Percentiles rank a stretch among this genome's conserved stretches.
phyloP scores from a whole-genome alignment of 1,284 basidiomycete species.

The Pseudozyma sp. region DNA sequence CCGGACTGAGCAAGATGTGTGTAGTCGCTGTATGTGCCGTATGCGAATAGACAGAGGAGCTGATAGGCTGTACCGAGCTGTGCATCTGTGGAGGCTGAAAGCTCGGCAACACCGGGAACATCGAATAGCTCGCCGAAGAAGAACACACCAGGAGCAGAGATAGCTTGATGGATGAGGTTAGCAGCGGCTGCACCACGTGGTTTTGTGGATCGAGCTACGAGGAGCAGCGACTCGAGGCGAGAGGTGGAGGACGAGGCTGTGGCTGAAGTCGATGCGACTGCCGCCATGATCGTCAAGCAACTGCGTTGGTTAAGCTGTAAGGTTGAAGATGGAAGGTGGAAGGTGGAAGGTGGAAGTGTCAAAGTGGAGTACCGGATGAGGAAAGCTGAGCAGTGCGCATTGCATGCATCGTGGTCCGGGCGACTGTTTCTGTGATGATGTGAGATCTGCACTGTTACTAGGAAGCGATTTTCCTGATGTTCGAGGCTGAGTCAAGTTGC shows the following conservation, averaged over 20 bases:
- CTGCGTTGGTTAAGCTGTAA: background rate
- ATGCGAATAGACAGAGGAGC: constrained; percentile 86
- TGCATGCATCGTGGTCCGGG: too few relatives aligned
- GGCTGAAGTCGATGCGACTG: constrained; percentile 22
- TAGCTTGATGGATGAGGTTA: constrained; percentile 86
- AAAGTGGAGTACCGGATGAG: constrained; percentile 10
- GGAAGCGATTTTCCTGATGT: too few relatives aligned
- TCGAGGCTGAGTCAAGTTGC: constrained; percentile 23
- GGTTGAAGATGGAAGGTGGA: background rate
- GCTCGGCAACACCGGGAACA: constrained; percentile 80
- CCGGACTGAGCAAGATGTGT: background rate
- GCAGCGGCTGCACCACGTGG: constrained; percentile 90
- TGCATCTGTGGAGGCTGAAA: constrained; percentile 43
- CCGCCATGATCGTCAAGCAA: constrained; percentile 19
- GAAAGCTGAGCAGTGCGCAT: too few relatives aligned
- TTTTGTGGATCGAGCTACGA: constrained; percentile 80
- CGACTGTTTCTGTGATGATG: background rate
- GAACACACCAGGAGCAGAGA: constrained; percentile 86
- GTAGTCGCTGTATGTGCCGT: constrained; percentile 81
- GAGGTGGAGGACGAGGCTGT: constrained; percentile 23
- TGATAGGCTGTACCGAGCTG: constrained; percentile 31
- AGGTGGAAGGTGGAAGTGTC: too few relatives aligned
- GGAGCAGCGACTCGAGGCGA: constrained; percentile 80
- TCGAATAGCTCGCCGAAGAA: constrained; percentile 89
- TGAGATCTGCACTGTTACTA: background rate